A percentile compares a stretch with the other conserved stretches of the same genome.
phyloP scores from a whole-genome alignment of 2,329 filamentous ascomycete species.

The Helminthosporium solani region DNA sequence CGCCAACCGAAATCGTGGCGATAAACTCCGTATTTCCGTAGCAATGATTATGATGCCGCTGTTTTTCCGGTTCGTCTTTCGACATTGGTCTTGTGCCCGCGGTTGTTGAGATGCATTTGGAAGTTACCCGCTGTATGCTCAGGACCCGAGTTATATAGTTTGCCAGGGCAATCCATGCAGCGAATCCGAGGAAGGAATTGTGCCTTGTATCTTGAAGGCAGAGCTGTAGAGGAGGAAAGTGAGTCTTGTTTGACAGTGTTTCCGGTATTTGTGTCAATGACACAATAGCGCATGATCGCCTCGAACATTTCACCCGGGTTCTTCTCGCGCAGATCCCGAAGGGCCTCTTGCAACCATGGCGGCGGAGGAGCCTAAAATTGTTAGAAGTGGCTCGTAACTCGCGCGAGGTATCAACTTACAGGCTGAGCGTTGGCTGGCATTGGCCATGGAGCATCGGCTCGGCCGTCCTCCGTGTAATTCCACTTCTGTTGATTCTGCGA shows the following conservation, averaged over 20 bases:
- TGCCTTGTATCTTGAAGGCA: conserved; percentile 67
- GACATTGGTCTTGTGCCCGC: conserved; percentile 58
- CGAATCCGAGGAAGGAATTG: conserved; percentile 87
- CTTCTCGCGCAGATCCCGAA: conserved; percentile 66
- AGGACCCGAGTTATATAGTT: conserved; percentile 88
- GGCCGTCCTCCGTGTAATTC: conserved; percentile 52
- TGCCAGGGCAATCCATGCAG: conserved; percentile 89
- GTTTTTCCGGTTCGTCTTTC: conserved; percentile 31
- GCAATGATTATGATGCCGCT: neutral
- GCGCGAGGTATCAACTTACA: conserved; percentile 53
- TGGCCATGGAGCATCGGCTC: conserved; percentile 64
- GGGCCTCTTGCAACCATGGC: conserved; percentile 75
- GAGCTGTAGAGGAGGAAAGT: conserved; percentile 49
- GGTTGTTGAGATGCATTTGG: conserved; percentile 86
- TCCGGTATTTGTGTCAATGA: conserved; percentile 61
- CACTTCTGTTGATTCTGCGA: conserved; percentile 33
- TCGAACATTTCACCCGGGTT: conserved; percentile 86
- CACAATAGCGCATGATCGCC: conserved; percentile 85
- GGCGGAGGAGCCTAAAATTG: conserved; percentile 71
- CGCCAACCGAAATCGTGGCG: neutral
- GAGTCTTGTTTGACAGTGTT: conserved; percentile 52
- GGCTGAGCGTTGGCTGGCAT: conserved; percentile 59
- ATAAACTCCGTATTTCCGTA: neutral
- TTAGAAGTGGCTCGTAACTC: neutral
- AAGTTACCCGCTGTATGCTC: conserved; percentile 86